Evolutionary conservation across 108 stramenopile genomes (phyloP), one percentile per base, ranked within the genome.

Genomic region (Discostella stelligeroides): DNA sequence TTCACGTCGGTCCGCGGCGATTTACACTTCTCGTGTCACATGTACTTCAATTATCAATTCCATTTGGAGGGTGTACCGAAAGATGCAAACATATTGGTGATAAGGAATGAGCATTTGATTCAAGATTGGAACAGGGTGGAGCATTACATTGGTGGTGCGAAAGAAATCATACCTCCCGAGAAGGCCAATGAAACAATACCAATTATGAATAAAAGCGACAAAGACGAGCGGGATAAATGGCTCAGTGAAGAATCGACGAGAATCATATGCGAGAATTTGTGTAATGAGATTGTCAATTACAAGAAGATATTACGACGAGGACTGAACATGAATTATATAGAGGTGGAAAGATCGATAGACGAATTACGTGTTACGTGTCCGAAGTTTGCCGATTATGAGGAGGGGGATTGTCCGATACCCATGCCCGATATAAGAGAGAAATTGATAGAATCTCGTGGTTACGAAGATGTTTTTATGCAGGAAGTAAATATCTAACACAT

Each of bases 21-120:
- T 7, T 38, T 45, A 29, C 72, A 73, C 30, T 59, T 40, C 56
- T 17, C 54, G 17, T 66, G 72, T 60, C 72, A 73, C 58, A 51
- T 58, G 40, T 77, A 64, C 54, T 77, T 70, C 34, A 77, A 77
- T 20, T 77, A 77, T 53, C 76, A 77, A 34, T 77, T 77, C 64
- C 69, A 77, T 43, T 66, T 66, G 20, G 76, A 77, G 76, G 76
- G 69, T 10, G 42, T 70, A 2, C 68, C 63, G 18, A 21, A 29
- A 14, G 64, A 54, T 51, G 69, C 63, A 7, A 41, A 47, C 28
- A 60, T 77, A n/a, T 61, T 70, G 30, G 69, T 70, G 27, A 77
- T 77, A 63, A 30, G 69, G 28, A 77, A 77, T 60, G 68, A 70
- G 47, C 72, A 73, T 50, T 42, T 73, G 20, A 23, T 59, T 11